Conservation (phyloP, 495 filamentous ascomycete genomes). For the Lentithecium fluviatile region DNA sequence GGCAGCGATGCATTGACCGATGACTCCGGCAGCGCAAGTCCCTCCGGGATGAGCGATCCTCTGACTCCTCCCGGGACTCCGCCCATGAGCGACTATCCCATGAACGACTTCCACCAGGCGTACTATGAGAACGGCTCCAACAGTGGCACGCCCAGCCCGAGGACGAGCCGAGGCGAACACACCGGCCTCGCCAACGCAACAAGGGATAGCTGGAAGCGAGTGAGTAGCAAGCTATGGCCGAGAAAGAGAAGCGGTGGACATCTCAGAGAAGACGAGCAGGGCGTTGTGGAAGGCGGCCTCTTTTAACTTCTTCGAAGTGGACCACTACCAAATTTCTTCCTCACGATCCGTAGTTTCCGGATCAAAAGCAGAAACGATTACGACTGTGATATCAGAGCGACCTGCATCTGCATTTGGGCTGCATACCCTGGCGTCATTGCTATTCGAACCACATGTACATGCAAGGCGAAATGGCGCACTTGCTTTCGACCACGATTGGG, state of each 20-base stretch:
- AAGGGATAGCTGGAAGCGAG: slow-evolving; percentile 34
- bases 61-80: slow-evolving; percentile 45
- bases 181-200: slow-evolving; percentile 27
- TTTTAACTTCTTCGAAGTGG: slow-evolving; percentile 25
- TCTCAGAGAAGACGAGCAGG: slow-evolving; percentile 33
- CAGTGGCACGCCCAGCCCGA: slow-evolving; percentile 35
- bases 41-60: slow-evolving; percentile 34
- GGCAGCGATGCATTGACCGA: slow-evolving; percentile 39
- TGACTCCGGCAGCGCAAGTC: slow-evolving; percentile 39
- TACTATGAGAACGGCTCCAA: slow-evolving; percentile 30
- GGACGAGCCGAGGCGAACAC: slow-evolving; percentile 32
- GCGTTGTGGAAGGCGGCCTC: slow-evolving; percentile 33
- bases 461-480: slow-evolving; percentile 22
- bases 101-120: slow-evolving; percentile 27
- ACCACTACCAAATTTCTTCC: background rate
- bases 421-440: slow-evolving; percentile 19
- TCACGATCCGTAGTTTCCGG: background rate
- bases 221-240: slow-evolving; percentile 35
- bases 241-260: slow-evolving; percentile 33
- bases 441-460: slow-evolving; percentile 1
- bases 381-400: slow-evolving; percentile 13
- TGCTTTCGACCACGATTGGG: background rate
- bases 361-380: slow-evolving; percentile 17
- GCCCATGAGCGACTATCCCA: slow-evolving; percentile 39
- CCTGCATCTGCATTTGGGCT: slow-evolving; percentile 24